Percentiles rank a stretch among this genome's conserved stretches.
phyloP scores from a whole-genome alignment of 768 basidiomycete genomes.

The Lactarius vividus region DNA sequence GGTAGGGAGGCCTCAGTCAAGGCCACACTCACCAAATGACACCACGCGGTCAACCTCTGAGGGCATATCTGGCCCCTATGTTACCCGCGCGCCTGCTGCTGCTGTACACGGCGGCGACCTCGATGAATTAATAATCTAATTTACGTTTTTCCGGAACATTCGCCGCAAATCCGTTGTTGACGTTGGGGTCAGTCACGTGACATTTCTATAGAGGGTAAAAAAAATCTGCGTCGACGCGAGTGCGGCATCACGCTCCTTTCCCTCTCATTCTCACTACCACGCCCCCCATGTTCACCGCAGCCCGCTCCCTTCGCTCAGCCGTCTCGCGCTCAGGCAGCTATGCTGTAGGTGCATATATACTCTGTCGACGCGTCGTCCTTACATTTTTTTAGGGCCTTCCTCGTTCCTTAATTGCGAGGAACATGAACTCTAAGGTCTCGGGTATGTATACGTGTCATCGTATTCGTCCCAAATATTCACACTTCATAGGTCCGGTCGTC shows the following conservation, averaged over 20 bases:
- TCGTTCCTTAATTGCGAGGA: constrained; percentile 76
- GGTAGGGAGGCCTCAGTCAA: constrained; percentile 32
- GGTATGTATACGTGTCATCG: constrained; percentile 45
- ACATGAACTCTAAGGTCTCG: constrained; percentile 94
- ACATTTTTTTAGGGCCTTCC: constrained; percentile 51
- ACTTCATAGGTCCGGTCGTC: constrained; percentile 69
- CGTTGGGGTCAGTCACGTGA: neutral
- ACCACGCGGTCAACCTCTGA: too few species aligned
- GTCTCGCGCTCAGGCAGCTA: constrained; percentile 59
- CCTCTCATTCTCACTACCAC: constrained; percentile 37
- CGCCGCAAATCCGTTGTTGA: neutral
- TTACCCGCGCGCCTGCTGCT: too few species aligned
- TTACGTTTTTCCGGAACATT: constrained; percentile 2
- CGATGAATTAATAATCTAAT: too few species aligned
- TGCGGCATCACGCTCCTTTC: neutral
- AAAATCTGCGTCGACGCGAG: constrained; percentile 22
- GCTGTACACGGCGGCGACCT: too few species aligned
- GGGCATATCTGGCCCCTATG: too few species aligned
- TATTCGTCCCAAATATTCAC: constrained; percentile 5
- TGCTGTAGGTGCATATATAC: constrained; percentile 45
- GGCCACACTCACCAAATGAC: neutral
- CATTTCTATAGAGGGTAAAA: constrained; percentile 5
- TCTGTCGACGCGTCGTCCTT: neutral
- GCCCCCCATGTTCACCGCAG: constrained; percentile 65
- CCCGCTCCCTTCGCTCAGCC: constrained; percentile 60